Evolutionary conservation across 78 protist species (phyloP), one percentile per base, ranked within the genome.

Genomic region (Dictyostelium intermedium): DNA sequence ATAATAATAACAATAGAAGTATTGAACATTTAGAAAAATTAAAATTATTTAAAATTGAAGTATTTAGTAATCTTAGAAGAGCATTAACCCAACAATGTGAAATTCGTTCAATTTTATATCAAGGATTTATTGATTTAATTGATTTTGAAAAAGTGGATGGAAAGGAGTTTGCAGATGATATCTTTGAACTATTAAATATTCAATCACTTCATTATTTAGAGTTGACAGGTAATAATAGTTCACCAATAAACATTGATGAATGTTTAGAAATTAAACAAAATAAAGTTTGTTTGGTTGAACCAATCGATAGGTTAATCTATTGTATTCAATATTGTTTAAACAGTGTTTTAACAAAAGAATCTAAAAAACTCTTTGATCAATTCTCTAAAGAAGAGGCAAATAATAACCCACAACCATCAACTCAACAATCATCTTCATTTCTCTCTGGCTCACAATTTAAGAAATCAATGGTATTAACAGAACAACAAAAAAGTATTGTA

Each of bases 311-410:
- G 14, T 35, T 89, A 13, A 74, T 89, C 14, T 34, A 89, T 70
- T 78, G 85, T 69, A 69, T 89, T 13, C 94, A 89, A 81, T 66
- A 41, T 25, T 89, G 94, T 89, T 10, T 66, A 66, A 66, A 27
- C 11, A 27, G 13, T 66, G 74, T 80, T 10, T 45, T 9, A 16
- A 41, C 87, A 39, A 25, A 20, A 7, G 47, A 82, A 34, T 7
- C 14, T 18, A 16, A 82, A 18, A 18, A 47, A 41, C 80, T 73
- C 1, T 16, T 8, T 8, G 56, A 43, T 39, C 50, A 72, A 20
- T 9, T n/a, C 45, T 45, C 76, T 10, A 69, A 27, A 23, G 66
- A 56, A 20, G 66, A 56, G 20, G 79, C 35, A 13, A 72, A 72
- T 6, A 41, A 32, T 13, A 72, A 27, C 18, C 79, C 34, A 34